Evolutionary conservation across 2,329 filamentous ascomycete genomes (phyloP).

Genomic region (Trichoderma endophyticum): DNA sequence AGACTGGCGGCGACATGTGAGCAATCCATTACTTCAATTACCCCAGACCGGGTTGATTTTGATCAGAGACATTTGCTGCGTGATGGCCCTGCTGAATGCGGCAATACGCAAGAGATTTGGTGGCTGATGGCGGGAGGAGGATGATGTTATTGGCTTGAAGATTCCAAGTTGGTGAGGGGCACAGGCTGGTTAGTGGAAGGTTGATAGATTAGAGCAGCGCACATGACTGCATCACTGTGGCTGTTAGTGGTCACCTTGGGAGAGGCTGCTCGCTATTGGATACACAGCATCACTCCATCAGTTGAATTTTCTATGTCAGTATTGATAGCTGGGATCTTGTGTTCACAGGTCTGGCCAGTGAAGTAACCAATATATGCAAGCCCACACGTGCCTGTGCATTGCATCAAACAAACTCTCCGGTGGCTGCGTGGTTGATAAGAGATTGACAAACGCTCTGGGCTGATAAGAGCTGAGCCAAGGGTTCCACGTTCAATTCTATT

Average conservation of each 20-base stretch:
- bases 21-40: not conserved
- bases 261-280: not conserved
- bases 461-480: not conserved
- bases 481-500: not conserved
- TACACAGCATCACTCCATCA: not conserved
- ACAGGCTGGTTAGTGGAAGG: not conserved
- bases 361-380: not conserved
- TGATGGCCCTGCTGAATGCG: slow-evolving; percentile 1
- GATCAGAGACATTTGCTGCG: slow-evolving; percentile 9
- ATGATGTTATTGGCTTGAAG: not conserved
- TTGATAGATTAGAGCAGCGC: not conserved
- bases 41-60: not conserved
- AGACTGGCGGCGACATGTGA: not conserved
- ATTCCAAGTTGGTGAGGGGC: not conserved
- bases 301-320: not conserved
- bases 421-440: not conserved
- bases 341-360: not conserved
- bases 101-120: not conserved
- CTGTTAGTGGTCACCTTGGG: not conserved
- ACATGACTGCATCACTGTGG: not conserved
- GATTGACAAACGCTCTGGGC: not conserved
- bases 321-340: not conserved
- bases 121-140: not conserved
- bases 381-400: not conserved
- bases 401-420: not conserved